Evolutionary conservation across 306 rosid genomes (phyloP).

Genomic region (Ceratonia siliqua): DNA sequence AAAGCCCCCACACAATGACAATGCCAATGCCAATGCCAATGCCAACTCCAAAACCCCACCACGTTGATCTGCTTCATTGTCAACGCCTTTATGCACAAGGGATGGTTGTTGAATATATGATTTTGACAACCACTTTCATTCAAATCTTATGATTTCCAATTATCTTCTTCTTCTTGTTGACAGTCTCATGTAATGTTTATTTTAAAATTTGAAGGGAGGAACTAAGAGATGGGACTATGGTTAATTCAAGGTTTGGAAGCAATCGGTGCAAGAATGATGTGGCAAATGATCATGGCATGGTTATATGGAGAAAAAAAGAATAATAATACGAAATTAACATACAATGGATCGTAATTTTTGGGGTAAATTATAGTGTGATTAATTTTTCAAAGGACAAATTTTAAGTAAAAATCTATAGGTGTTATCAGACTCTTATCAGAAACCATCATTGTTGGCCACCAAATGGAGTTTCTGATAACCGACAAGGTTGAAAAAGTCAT

Average conservation of each 20-base stretch:
- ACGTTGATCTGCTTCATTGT: neutral
- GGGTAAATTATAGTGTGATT: too few species aligned
- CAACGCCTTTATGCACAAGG: neutral
- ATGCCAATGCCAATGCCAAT: conserved; percentile 8
- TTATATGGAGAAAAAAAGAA: too few species aligned
- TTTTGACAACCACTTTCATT: neutral
- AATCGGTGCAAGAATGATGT: neutral
- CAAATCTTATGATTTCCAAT: neutral
- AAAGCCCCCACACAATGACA: conserved; percentile 18
- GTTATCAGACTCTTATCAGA: too few species aligned
- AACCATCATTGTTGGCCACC: too few species aligned
- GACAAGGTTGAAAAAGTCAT: too few species aligned
- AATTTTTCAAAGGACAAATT: too few species aligned
- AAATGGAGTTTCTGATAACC: too few species aligned
- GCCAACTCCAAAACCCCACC: conserved; percentile 34
- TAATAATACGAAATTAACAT: too few species aligned
- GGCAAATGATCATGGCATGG: neutral
- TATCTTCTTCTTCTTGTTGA: neutral
- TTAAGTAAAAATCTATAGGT: too few species aligned
- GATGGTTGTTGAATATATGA: neutral
- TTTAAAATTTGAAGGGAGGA: too few species aligned
- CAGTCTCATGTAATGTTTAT: neutral
- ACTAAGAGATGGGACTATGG: neutral
- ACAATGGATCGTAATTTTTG: too few species aligned
- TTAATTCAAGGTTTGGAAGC: neutral